Conservation (phyloP, 208 protist genomes). For the Blastocrithidia nonstop region DNA sequence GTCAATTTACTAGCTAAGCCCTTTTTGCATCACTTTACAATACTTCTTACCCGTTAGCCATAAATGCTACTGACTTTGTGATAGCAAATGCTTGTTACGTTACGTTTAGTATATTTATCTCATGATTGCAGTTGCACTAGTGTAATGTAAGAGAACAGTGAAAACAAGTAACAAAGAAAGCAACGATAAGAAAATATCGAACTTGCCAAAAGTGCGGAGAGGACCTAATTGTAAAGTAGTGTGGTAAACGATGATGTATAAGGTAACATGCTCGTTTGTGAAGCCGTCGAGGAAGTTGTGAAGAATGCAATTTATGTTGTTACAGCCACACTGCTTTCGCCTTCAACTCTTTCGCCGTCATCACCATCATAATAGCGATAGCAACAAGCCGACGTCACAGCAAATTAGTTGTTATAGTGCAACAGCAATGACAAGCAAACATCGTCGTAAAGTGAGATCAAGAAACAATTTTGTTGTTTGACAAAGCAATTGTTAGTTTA, state of each 20-base stretch:
- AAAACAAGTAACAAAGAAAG: not conserved
- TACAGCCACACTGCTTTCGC: too few species aligned
- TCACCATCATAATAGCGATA: too few species aligned
- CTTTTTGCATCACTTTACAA: slow-evolving; percentile 35
- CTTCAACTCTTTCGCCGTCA: too few species aligned
- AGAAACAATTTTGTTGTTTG: too few species aligned
- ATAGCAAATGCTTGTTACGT: slow-evolving; percentile 47
- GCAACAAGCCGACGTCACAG: too few species aligned
- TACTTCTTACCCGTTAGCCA: slow-evolving; percentile 5
- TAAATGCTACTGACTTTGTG: slow-evolving; percentile 38
- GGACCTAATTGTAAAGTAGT: not conserved
- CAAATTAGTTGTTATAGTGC: too few species aligned
- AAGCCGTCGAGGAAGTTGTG: slow-evolving; percentile 74
- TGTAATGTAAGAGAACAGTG: not conserved
- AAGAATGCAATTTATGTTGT: slow-evolving; percentile 80
- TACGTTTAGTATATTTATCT: slow-evolving; percentile 57
- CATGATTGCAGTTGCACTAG: slow-evolving; percentile 6
- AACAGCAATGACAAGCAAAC: too few species aligned
- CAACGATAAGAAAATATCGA: not conserved
- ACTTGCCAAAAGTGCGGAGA: not conserved
- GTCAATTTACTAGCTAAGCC: slow-evolving; percentile 51
- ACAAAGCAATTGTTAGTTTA: too few species aligned
- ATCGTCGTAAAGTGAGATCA: too few species aligned
- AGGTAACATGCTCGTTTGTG: slow-evolving; percentile 31
- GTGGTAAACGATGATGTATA: slow-evolving; percentile 1